phyloP scores from a whole-genome alignment of 495 filamentous ascomycete species.

The Platismatia glauca region DNA sequence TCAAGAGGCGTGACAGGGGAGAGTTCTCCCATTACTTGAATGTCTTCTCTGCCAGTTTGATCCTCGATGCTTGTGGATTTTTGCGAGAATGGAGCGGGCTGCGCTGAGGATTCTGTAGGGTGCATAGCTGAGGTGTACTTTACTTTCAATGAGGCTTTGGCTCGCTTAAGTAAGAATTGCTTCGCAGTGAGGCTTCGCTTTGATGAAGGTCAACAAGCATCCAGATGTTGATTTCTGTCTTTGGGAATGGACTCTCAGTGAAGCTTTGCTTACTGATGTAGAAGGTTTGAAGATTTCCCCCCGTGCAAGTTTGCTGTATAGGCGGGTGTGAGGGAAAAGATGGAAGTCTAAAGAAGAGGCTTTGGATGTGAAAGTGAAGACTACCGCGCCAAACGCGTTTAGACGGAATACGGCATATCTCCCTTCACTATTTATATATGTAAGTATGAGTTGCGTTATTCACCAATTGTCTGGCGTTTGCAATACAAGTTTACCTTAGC shows the following conservation, averaged over 20 bases:
- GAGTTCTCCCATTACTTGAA: background rate
- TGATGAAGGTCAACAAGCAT: background rate
- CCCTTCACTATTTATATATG: background rate
- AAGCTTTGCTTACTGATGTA: background rate
- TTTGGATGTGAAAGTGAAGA: background rate
- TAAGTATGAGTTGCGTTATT: background rate
- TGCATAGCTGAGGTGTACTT: background rate
- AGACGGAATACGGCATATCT: background rate
- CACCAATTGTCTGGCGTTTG: background rate
- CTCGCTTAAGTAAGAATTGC: background rate
- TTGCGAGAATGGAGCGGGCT: background rate
- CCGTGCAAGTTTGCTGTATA: background rate
- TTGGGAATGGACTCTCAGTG: no score
- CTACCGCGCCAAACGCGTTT: background rate
- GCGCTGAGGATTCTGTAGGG: background rate
- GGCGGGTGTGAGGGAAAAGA: background rate
- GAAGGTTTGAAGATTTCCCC: background rate
- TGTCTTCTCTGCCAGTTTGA: background rate
- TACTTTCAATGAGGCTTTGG: background rate
- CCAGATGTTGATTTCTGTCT: no score
- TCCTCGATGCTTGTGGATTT: background rate
- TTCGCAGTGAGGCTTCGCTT: background rate
- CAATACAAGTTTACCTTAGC: background rate
- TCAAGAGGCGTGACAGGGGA: background rate
- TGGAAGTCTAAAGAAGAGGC: background rate